Conservation (phyloP, 106 monocot species). For the Amphibolis antarctica region DNA sequence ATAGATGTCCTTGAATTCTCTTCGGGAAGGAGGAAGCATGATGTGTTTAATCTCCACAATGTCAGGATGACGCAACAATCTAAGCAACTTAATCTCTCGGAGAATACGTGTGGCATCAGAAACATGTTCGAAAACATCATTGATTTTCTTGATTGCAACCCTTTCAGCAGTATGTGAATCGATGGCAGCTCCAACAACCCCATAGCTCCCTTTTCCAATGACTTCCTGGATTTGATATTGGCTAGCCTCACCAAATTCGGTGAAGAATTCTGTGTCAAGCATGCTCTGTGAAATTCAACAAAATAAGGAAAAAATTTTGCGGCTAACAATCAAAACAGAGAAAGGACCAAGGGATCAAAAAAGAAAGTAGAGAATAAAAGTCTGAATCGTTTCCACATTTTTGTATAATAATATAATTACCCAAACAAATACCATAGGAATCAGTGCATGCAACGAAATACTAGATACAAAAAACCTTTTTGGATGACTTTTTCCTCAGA, state of each 20-base stretch:
- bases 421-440: not conserved
- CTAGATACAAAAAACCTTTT: not conserved
- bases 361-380: not conserved
- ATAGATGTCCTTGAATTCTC: slow-evolving; percentile 77
- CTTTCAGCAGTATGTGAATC: slow-evolving; percentile 67
- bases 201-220: slow-evolving; percentile 83
- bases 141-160: slow-evolving; percentile 85
- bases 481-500: not conserved
- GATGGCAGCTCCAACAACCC: slow-evolving; percentile 55
- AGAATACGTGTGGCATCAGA: slow-evolving; percentile 83
- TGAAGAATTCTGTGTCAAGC: slow-evolving; percentile 58
- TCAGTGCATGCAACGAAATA: not conserved
- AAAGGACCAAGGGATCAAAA: not conserved
- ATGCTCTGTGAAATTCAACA: slow-evolving; percentile 20
- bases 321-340: not conserved
- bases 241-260: slow-evolving; percentile 76
- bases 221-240: slow-evolving; percentile 71
- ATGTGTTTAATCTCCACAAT: slow-evolving; percentile 89
- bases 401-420: no score
- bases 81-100: slow-evolving; percentile 72
- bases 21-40: slow-evolving; percentile 75
- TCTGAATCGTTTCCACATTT: not conserved
- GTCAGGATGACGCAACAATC: slow-evolving; percentile 69
- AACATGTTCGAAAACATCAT: slow-evolving; percentile 84
- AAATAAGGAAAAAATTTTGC: not conserved